Conservation (phyloP, 2,329 filamentous ascomycete species). For the Gaeumannomyces tritici region DNA sequence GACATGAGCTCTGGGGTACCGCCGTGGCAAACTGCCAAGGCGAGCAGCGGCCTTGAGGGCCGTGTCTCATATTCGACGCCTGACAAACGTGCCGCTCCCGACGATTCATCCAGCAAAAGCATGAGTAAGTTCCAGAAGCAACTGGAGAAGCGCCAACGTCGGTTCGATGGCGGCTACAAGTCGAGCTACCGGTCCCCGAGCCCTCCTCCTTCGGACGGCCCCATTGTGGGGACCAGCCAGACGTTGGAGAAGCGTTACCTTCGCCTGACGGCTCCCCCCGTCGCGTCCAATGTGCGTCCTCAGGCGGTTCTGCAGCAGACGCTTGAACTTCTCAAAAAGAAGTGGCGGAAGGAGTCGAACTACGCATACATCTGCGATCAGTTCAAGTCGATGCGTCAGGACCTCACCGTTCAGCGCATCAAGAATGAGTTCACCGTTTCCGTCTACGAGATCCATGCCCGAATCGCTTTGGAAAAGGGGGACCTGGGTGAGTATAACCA, state of each 20-base stretch:
- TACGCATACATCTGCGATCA: constrained; percentile 98
- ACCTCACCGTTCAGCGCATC: constrained; percentile 95
- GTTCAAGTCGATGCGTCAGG: constrained; percentile 96
- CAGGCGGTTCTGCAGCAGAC: constrained; percentile 72
- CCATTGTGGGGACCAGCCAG: constrained; percentile 78
- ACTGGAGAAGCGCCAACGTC: constrained; percentile 80
- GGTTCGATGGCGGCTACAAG: constrained; percentile 65
- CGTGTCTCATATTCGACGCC: constrained; percentile 57
- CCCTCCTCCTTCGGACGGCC: constrained; percentile 50
- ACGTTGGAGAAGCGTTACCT: constrained; percentile 89
- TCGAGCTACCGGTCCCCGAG: constrained; percentile 45
- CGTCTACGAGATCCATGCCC: constrained; percentile 95
- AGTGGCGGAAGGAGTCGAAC: constrained; percentile 89
- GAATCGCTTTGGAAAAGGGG: constrained; percentile 94
- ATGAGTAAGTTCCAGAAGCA: constrained; percentile 82
- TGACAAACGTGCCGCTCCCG: constrained; percentile 28
- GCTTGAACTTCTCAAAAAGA: constrained; percentile 80
- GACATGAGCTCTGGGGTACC: constrained; percentile 32
- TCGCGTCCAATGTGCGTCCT: constrained; percentile 81
- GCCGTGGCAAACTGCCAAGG: constrained; percentile 59
- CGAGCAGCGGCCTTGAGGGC: constrained; percentile 53
- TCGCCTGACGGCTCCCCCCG: constrained; percentile 81
- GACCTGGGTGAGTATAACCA: constrained; percentile 99
- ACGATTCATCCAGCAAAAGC: constrained; percentile 29
- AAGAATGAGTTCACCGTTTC: constrained; percentile 93